A percentile compares a stretch with the other conserved stretches of the same genome.
Conservation (phyloP, 129 eudicot genomes). For the Flaveria ramosissima region DNA sequence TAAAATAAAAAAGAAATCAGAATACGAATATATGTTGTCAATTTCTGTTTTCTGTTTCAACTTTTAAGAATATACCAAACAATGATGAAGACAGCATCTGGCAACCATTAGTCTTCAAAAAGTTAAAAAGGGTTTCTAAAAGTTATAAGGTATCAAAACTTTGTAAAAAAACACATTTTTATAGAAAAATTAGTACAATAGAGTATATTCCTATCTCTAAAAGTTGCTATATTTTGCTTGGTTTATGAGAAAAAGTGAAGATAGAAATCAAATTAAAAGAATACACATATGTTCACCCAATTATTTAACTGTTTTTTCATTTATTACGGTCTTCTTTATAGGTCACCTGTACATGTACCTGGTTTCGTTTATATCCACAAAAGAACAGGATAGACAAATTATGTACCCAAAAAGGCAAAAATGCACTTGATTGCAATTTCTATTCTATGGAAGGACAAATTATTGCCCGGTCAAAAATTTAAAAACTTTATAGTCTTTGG, state of each 20-base stretch:
- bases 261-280: no score
- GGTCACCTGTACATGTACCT: neutral
- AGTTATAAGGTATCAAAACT: neutral
- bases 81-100: neutral
- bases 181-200: neutral
- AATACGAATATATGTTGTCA: neutral
- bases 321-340: neutral
- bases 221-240: neutral
- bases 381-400: neutral
- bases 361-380: neutral
- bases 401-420: neutral
- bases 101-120: neutral
- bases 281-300: neutral
- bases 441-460: neutral
- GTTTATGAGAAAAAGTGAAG: no score
- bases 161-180: neutral
- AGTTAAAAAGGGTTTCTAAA: neutral
- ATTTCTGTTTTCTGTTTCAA: neutral
- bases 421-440: neutral
- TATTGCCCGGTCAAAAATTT: neutral
- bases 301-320: neutral
- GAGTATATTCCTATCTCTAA: neutral
- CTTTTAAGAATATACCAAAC: neutral
- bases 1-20: neutral
- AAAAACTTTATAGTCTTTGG: neutral